Base-by-base conservation (phyloP, 495 filamentous ascomycete genomes). In the Penicillium angulare region DNA sequence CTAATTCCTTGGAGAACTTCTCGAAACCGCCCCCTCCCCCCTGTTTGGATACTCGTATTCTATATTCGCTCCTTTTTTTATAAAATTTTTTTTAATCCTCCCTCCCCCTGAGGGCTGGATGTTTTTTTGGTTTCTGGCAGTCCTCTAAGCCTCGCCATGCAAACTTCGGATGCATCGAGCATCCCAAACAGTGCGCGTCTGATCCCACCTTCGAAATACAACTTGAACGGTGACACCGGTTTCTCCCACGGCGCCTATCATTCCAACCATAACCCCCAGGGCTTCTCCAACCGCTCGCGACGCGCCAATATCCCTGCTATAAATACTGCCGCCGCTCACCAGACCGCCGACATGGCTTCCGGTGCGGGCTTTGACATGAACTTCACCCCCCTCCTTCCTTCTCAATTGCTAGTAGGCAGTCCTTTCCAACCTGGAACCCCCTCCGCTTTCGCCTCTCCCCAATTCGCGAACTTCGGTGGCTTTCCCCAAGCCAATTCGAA, bases 341-440 rank as follows among this genome's bases (percentile, higher is more conserved):
- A 82, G 59, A 73, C 71, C 35, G 82, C 79, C 59, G 92, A 92
- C 42, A 84, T 97, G 83, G 80, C 87, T 9, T 91, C 93, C 17
- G 90, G 89, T 45, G 90, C 89, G 32, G 90, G 80, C 26, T 96
- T 88, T 63, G 92, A 97, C 64, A 96, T 97, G 95, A 92, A 97
- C 70, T 97, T 96, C 70, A 96, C 93, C 35, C 92, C 95, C 40
- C 79, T 98, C 52, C 80, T 98, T 8, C 93, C 93, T 12, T 96
- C 93, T 7, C 89, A 96, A 69, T 80, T 98, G 57, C 83, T 98
- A 20, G 84, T 98, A 20, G 93, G 93, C 27, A 96, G 90, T 69
- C 93, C 93, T 12, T 97, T 97, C 66, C 92, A 97, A 70, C 90
- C 93, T 7, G 93, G 92, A 31, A 95, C 88, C 8, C 92, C 92